phyloP scores from a whole-genome alignment of 805 yeast genomes.

The Saccharomycopsis fibuligera region DNA sequence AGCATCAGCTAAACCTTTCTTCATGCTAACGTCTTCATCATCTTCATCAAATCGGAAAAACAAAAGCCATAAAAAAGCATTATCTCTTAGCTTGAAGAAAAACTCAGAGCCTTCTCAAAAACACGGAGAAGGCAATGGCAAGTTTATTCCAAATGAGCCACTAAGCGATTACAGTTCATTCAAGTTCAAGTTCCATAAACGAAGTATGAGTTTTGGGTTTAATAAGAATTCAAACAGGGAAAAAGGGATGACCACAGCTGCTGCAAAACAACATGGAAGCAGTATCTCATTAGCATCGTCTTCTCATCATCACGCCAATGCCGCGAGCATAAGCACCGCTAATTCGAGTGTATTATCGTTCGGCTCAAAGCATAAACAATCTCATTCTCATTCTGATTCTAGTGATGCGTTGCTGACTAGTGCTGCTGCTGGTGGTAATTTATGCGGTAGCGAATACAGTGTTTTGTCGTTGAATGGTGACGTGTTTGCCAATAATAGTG shows the following conservation, averaged over 20 bases:
- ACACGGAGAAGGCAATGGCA: no score
- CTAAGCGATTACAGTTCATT: not conserved
- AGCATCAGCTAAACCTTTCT: no score
- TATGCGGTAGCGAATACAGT: not conserved
- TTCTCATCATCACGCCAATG: not conserved
- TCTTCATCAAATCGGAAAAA: no score
- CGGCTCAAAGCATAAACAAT: not conserved
- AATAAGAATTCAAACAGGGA: not conserved
- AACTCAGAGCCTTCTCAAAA: no score
- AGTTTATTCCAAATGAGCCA: no score
- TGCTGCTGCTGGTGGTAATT: not conserved
- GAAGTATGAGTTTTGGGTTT: constrained; percentile 7
- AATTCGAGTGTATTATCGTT: not conserved
- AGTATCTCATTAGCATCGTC: not conserved
- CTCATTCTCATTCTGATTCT: not conserved
- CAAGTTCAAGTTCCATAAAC: constrained; percentile 15
- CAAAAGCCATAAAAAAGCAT: no score
- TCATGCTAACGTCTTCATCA: no score
- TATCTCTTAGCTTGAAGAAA: no score
- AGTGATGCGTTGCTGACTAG: not conserved
- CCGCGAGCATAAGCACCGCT: constrained; percentile 5
- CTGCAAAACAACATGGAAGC: not conserved
- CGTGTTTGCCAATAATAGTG: constrained; percentile 1
- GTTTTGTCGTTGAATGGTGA: constrained; percentile 2
- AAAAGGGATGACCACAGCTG: not conserved